A percentile compares a stretch with the other conserved stretches of the same genome.
These are phyloP conservation scores for Rhodamnia argentea DNA, from an alignment of 345 rosid genomes.

Conservation along the genomic window DNA sequence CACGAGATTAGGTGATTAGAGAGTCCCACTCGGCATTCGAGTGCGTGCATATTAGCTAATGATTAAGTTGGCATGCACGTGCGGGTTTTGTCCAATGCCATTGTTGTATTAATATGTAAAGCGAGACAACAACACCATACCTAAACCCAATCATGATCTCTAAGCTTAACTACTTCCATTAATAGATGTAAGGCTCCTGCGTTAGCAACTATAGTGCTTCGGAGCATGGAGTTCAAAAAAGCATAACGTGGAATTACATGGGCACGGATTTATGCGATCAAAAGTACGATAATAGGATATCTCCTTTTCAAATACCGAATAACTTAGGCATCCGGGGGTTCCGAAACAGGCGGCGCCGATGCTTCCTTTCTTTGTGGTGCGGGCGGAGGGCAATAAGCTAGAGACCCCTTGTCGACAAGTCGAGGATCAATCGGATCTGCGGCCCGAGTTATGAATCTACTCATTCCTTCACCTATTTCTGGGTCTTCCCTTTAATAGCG, in stretches of 20 bases:
- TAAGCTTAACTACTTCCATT: background rate
- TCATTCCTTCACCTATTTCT: background rate
- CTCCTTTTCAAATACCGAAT: too few relatives aligned
- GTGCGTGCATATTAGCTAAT: background rate
- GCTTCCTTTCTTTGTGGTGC: background rate
- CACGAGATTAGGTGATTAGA: background rate
- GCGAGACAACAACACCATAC: background rate
- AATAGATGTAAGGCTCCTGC: background rate
- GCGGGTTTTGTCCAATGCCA: background rate
- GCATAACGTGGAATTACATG: background rate
- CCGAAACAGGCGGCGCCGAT: too few relatives aligned
- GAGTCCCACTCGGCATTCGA: background rate
- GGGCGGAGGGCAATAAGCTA: background rate
- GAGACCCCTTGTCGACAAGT: background rate
- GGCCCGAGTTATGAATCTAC: background rate
- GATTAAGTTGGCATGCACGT: background rate
- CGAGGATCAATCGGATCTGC: background rate
- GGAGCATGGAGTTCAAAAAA: background rate
- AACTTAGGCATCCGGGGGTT: too few relatives aligned
- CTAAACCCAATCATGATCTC: background rate
- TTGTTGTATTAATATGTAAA: background rate
- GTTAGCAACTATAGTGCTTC: background rate
- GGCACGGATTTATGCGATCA: background rate
- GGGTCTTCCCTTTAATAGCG: background rate
- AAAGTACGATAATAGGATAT: too few relatives aligned